Base-by-base conservation (phyloP, 1,284 basidiomycete species). In the Somion occarium region DNA sequence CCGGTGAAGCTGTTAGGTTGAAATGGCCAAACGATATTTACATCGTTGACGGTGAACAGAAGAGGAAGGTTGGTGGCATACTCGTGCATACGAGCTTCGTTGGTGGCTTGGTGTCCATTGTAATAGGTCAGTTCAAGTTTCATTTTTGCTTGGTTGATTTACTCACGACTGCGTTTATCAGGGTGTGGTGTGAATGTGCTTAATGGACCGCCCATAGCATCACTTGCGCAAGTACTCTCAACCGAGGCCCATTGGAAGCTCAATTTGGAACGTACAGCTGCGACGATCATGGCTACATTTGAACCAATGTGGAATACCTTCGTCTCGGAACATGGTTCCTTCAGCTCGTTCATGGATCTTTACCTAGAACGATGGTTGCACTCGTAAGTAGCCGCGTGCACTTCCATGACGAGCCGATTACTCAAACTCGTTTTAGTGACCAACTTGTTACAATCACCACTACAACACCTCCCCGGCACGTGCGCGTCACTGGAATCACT, bases 11-110 rank as follows among this genome's bases (percentile, higher is more conserved):
- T 3, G 79, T 96, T 3, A 79, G 84, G 44, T 75, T 99, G 49
- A 99, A 99, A 69, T 99, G 97, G 97, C 96, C 96, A 11, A 99
- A 99, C 63, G 96, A 99, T 64, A 73, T 99, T 5, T 99, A 98
- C 63, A 88, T 84, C 1, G 76, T 81, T 34, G 68, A 82, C 11
- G 73, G 72, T 1, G 72, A 73, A 5, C 73, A 71, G 18, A 77
- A 73, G 59, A 85, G 73, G 64, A 98, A 98, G 69, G 71, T 97
- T 27, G 93, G 91, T 0, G 96, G 97, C 0, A 89, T 98, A 22
- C 73, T 99, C 19, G 91, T 99, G 44, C 96, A 91, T 61, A 93
- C 91, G 13, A 91, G 82, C 60, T 96, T 92, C 60, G 73, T 76
- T 15, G 81, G 82, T 2, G 84, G 83, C 0, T 76, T 79, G 45